phyloP scores from a whole-genome alignment of 2,329 filamentous ascomycete species.

The Monilinia vaccinii-corymbosi region DNA sequence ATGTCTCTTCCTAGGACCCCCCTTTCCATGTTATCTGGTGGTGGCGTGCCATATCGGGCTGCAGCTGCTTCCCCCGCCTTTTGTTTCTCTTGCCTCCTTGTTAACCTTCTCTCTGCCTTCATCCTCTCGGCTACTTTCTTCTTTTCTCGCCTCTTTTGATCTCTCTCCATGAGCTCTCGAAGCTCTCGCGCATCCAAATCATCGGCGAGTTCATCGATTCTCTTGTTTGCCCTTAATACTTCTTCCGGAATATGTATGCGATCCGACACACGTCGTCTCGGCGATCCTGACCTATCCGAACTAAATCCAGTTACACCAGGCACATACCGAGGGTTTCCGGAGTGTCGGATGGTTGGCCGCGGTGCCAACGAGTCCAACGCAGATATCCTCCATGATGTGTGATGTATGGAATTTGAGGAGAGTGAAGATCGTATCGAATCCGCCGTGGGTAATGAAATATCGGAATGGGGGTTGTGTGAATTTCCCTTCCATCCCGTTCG shows the following conservation, averaged over 20 bases:
- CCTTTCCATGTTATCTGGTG: slow-evolving; percentile 48
- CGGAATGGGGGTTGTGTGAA: slow-evolving; percentile 47
- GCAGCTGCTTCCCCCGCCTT: slow-evolving; percentile 48
- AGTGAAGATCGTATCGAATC: slow-evolving; percentile 70
- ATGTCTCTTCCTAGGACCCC: slow-evolving; percentile 52
- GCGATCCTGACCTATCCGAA: slow-evolving; percentile 35
- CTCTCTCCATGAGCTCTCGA: slow-evolving; percentile 82
- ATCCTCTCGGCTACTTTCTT: slow-evolving; percentile 62
- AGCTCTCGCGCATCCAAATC: slow-evolving; percentile 77
- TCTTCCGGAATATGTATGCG: slow-evolving; percentile 51
- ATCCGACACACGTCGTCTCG: slow-evolving; percentile 43
- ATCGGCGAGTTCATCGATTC: slow-evolving; percentile 67
- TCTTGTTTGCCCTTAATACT: slow-evolving; percentile 49
- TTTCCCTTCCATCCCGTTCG: slow-evolving; percentile 46
- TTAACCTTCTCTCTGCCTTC: slow-evolving; percentile 54
- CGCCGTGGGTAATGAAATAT: slow-evolving; percentile 64
- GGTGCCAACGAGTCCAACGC: slow-evolving; percentile 75
- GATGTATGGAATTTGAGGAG: slow-evolving; percentile 64
- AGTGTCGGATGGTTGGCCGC: slow-evolving; percentile 71
- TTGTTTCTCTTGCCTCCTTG: slow-evolving; percentile 59
- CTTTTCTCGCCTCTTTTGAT: slow-evolving; percentile 69
- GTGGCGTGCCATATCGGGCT: slow-evolving; percentile 40
- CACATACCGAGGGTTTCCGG: slow-evolving; percentile 52
- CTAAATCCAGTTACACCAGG: slow-evolving; percentile 35
- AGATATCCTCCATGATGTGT: slow-evolving; percentile 67